A percentile compares a stretch with the other conserved stretches of the same genome.
These are phyloP conservation scores for Mucor saturninus DNA, from an alignment of 371 early-diverging fungal species.

Conservation along the genomic window DNA sequence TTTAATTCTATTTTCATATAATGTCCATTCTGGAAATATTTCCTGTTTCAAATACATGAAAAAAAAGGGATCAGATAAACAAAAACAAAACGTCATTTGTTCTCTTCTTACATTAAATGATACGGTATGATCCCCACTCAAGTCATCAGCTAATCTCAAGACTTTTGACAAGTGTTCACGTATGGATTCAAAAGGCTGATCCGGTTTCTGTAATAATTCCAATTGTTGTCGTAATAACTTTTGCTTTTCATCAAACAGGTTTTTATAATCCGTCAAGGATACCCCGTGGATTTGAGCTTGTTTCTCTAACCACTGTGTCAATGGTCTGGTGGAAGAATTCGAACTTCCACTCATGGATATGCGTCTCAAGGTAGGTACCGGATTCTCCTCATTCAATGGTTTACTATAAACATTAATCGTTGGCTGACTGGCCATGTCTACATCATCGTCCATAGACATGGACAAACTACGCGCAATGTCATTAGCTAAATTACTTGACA, in stretches of 20 bases:
- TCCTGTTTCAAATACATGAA: slow-evolving; percentile 10
- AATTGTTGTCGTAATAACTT: slow-evolving; percentile 29
- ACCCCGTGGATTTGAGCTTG: slow-evolving; percentile 25
- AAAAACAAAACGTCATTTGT: not conserved
- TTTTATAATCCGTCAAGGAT: slow-evolving; percentile 12
- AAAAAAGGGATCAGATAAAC: too few relatives aligned
- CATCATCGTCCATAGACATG: slow-evolving; percentile 24
- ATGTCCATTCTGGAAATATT: slow-evolving; percentile 49
- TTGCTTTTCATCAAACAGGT: slow-evolving; percentile 24
- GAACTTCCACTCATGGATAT: slow-evolving; percentile 26
- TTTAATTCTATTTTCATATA: slow-evolving; percentile 38
- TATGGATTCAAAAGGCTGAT: slow-evolving; percentile 35
- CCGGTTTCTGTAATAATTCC: slow-evolving; percentile 30
- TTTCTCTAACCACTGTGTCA: slow-evolving; percentile 27
- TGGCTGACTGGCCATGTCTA: slow-evolving; percentile 8
- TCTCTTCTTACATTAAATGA: slow-evolving; percentile 31
- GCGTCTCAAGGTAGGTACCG: slow-evolving; percentile 28
- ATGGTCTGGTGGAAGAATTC: slow-evolving; percentile 2
- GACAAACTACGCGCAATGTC: slow-evolving; percentile 52
- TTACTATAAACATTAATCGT: not conserved
- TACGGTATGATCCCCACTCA: slow-evolving; percentile 42
- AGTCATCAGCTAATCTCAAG: slow-evolving; percentile 37
- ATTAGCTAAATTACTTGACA: slow-evolving; percentile 47
- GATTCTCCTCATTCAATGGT: slow-evolving; percentile 14
- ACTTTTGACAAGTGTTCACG: slow-evolving; percentile 35